A percentile compares a stretch with the other conserved stretches of the same genome.
Evolutionary conservation across 768 basidiomycete species (phyloP).

Genomic region (Symmetrospora coprosmae): DNA sequence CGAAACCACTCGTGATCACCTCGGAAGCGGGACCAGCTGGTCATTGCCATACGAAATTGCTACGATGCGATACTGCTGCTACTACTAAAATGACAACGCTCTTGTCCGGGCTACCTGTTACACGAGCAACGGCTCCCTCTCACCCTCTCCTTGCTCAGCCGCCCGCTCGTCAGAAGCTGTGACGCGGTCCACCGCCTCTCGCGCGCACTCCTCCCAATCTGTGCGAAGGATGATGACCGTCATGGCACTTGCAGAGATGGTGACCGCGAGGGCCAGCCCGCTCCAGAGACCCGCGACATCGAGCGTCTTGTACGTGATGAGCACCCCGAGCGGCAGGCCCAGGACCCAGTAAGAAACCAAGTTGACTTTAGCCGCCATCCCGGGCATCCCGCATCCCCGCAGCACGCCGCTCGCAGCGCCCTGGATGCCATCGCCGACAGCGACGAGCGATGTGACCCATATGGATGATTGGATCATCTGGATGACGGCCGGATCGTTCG

Average conservation of each 20-base stretch:
- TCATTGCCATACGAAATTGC: too few species aligned
- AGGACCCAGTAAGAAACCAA: slow-evolving; percentile 7
- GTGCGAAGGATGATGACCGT: background rate
- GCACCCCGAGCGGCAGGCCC: slow-evolving; percentile 8
- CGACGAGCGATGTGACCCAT: background rate
- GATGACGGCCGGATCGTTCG: background rate
- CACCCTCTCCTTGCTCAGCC: too few species aligned
- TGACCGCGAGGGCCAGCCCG: slow-evolving; percentile 3
- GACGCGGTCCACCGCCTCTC: too few species aligned
- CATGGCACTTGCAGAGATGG: slow-evolving; percentile 1
- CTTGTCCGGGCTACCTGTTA: too few species aligned
- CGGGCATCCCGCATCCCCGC: slow-evolving; percentile 5
- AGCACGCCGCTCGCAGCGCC: background rate
- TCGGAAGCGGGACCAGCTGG: too few species aligned
- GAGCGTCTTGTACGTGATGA: background rate
- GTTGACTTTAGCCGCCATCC: background rate
- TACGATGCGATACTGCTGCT: too few species aligned
- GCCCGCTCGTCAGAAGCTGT: too few species aligned
- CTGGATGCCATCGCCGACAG: slow-evolving; percentile 14
- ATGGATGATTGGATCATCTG: background rate
- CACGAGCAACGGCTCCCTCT: too few species aligned
- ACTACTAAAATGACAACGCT: too few species aligned
- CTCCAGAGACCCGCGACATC: slow-evolving; percentile 3
- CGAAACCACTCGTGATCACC: too few species aligned
- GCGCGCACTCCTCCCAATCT: too few species aligned